phyloP scores from a whole-genome alignment of 2,329 filamentous ascomycete species.

The Calonectria pteridis region DNA sequence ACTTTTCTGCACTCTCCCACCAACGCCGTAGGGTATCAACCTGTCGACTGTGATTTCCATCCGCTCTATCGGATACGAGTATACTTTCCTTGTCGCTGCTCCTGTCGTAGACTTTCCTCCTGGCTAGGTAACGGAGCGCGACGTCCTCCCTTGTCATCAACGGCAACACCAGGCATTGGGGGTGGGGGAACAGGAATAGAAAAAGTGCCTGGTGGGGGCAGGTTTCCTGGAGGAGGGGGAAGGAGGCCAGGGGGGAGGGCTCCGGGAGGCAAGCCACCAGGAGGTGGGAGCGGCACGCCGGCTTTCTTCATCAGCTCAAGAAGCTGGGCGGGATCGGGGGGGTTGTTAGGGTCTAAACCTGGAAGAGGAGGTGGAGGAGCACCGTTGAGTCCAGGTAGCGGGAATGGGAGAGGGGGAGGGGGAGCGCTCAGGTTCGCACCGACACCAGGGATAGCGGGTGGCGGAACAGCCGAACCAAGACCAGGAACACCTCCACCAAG shows the following conservation, averaged over 20 bases:
- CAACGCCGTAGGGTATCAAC: conserved; percentile 43
- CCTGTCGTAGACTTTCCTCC: conserved; percentile 82
- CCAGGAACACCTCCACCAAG: conserved; percentile 56
- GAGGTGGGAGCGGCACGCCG: conserved; percentile 71
- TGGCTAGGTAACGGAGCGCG: conserved; percentile 85
- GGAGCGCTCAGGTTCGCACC: conserved; percentile 55
- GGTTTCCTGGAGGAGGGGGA: conserved; percentile 55
- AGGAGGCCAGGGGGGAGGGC: conserved; percentile 58
- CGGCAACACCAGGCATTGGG: conserved; percentile 52
- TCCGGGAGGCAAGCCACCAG: conserved; percentile 58
- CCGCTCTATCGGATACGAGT: conserved; percentile 61
- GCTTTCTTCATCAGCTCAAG: conserved; percentile 76
- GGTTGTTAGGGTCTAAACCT: conserved; percentile 70
- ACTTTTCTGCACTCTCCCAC: conserved; percentile 33
- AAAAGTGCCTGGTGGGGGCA: conserved; percentile 51
- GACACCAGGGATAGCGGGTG: conserved; percentile 64
- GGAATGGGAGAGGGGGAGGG: conserved; percentile 66
- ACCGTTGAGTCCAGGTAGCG: conserved; percentile 63
- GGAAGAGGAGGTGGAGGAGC: conserved; percentile 64
- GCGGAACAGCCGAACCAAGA: conserved; percentile 58
- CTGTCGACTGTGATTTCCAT: conserved; percentile 16
- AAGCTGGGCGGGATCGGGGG: conserved; percentile 71
- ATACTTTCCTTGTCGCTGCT: conserved; percentile 77
- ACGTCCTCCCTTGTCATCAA: conserved; percentile 52
- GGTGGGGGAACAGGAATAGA: conserved; percentile 53